Base-by-base conservation (phyloP, 208 protist genomes). In the Angomonas desouzai region DNA sequence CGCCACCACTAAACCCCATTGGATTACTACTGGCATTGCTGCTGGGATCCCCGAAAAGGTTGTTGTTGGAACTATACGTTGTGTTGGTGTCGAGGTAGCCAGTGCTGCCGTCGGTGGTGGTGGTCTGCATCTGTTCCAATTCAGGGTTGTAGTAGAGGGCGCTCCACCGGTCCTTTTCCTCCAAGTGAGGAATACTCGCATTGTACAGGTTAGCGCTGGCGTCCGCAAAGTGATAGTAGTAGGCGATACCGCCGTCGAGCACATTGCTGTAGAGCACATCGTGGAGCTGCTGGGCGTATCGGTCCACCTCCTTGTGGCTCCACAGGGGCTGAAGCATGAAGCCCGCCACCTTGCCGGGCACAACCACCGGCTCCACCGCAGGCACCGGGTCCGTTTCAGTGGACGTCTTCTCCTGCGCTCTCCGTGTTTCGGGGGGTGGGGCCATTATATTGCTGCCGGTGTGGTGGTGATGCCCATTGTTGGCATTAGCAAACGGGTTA, bases 171-270 rank as follows among this genome's bases (percentile, higher is more conserved):
- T 83, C 77, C 38, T 69, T 56, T 47, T 88, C 82, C 43, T 58
- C 57, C 48, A 60, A 56, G 10, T 59, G 72, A 27, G 68, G 74
- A 28, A 88, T 72, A 13, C 71, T 81, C 2, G 75, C 72, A 63
- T 89, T 83, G 73, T 74, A 89, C 34, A 89, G 66, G 33, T 72
- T 58, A 20, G 76, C 78, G 20, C 69, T 73, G 34, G 75, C 68
- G 62, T 89, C 69, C 64, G 66, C 78, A 70, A 74, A 85, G 57
- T 70, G 71, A 70, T 89, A 87, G 61, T 83, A 87, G 64, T 74
- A 81, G 0, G 65, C 67, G 28, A 80, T 71, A 16, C 75, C 77
- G 51, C 69, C 77, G 18, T 62, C 68, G 67, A 85, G 75, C 16
- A 71, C 63, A 11, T 66, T 65, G 2, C 68, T 64, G 22, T 75